phyloP scores from a whole-genome alignment of 1,284 basidiomycete species.

The Tilletia indica region DNA sequence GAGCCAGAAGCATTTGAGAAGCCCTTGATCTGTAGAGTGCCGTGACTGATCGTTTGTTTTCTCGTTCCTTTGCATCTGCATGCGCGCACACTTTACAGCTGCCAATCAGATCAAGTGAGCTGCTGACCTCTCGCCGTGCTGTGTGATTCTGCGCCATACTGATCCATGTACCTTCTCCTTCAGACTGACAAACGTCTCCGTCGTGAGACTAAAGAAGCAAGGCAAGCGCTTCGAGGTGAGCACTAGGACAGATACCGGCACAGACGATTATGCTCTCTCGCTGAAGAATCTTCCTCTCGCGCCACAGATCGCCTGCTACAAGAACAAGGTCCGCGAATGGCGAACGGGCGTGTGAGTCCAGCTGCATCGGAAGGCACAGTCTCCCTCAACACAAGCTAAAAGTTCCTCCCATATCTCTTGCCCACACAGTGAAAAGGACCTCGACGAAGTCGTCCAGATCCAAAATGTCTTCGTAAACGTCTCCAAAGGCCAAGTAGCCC shows the following conservation, averaged over 20 bases:
- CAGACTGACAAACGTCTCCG: constrained; percentile 84
- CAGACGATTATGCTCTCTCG: too few species aligned
- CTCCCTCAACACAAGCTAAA: neutral
- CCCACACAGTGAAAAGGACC: constrained; percentile 69
- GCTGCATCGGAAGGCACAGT: neutral
- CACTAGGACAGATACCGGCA: neutral
- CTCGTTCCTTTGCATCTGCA: neutral
- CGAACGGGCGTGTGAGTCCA: constrained; percentile 71
- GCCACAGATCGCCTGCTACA: constrained; percentile 81
- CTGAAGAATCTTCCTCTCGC: neutral
- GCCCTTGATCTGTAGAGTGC: too few species aligned
- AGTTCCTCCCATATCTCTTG: neutral
- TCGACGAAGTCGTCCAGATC: constrained; percentile 96
- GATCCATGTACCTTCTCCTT: neutral
- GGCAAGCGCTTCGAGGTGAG: constrained; percentile 85
- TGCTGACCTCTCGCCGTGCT: neutral
- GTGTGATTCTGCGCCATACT: neutral
- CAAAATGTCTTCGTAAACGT: constrained; percentile 94
- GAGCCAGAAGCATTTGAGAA: constrained; percentile 1
- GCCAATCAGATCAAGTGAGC: constrained; percentile 49
- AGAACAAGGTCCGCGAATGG: constrained; percentile 98
- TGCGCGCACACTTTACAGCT: constrained; percentile 23
- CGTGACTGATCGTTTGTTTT: neutral
- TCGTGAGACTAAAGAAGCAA: constrained; percentile 91
- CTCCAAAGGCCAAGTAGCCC: constrained; percentile 93